Evolutionary conservation across 2,329 filamentous ascomycete species (phyloP), one percentile per base, ranked within the genome.

Genomic region (Nemania bipapillata): DNA sequence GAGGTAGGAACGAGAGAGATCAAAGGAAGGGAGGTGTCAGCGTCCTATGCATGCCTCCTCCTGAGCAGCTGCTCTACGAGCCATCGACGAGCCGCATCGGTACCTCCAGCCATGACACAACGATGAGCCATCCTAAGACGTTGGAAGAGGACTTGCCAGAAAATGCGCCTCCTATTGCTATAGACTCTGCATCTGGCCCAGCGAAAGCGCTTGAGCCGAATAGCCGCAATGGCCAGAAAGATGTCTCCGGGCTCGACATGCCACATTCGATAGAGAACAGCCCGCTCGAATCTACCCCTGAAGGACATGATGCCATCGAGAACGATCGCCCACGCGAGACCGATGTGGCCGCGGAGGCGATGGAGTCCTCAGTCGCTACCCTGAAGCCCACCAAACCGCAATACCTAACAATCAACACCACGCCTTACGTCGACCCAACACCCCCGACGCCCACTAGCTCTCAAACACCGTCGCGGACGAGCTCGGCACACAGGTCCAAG

Each of bases 401-500:
- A 67, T 83, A 83, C 70, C 81, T 87, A 61, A 82, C 83, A 26
- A 83, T 86, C 66, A 83, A 86, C 68, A 80, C 84, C 11, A 73
- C 72, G 17, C 74, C 80, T 4, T 89, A 89, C 72, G 79, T 89
- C 70, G 87, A 89, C 73, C 86, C 87, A 24, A 88, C 87, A 6
- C 86, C 87, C 28, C 82, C 85, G 2, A 89, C 87, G 0, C 87
- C 87, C 12, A 80, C 81, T 59, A 81, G 81, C 42, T 89, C 87
- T 2, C 84, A 85, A 64, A 85, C 86, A 2, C 83, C 86, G 1
- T 89, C 90, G 17, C 82, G 90, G 81, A 84, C 87, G 75, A 82
- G 87, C 76, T 83, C 89, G 76, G 78, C 89, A 77, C 77, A 86
- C 77, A 74, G 87, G 80, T 75, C 86, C 79, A 79, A 85, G 81